Percentiles rank a stretch among this genome's conserved stretches.
Conservation (phyloP, 768 basidiomycete species). For the Trametes coccinea region DNA sequence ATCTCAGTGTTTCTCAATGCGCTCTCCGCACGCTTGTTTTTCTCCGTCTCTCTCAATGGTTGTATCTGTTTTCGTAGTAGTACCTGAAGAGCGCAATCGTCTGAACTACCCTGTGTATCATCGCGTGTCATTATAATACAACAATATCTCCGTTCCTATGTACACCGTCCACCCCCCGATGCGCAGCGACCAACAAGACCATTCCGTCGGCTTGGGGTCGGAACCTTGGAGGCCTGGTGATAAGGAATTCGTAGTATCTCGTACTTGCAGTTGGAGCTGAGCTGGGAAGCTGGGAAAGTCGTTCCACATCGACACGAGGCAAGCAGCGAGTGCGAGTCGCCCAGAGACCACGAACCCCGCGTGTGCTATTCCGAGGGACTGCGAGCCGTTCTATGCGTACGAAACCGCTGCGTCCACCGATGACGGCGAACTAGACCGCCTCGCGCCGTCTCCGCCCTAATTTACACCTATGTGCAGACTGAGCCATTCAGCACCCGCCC, state of each 20-base stretch:
- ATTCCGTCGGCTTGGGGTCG: not conserved
- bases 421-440: not conserved
- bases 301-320: constrained; percentile 10
- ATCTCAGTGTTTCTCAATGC: constrained; percentile 11
- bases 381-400: constrained; percentile 1
- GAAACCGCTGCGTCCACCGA: not conserved
- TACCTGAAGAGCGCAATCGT: constrained; percentile 15
- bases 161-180: constrained; percentile 3
- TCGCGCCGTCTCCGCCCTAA: constrained; percentile 1
- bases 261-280: too few relatives aligned
- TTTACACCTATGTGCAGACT: constrained; percentile 19
- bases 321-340: not conserved
- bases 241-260: too few relatives aligned
- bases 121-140: constrained; percentile 22
- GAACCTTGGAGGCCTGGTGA: not conserved
- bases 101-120: constrained; percentile 18
- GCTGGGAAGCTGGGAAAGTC: not conserved
- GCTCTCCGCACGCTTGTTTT: constrained; percentile 12
- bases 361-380: not conserved
- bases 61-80: constrained; percentile 24
- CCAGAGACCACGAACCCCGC: not conserved
- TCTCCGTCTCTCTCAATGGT: constrained; percentile 7
- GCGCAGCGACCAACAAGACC: not conserved
- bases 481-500: constrained; percentile 10
- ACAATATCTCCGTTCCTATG: constrained; percentile 16